Evolutionary conservation across 345 rosid species (phyloP), one percentile per base, ranked within the genome.

Genomic region (Populus deltoides): DNA sequence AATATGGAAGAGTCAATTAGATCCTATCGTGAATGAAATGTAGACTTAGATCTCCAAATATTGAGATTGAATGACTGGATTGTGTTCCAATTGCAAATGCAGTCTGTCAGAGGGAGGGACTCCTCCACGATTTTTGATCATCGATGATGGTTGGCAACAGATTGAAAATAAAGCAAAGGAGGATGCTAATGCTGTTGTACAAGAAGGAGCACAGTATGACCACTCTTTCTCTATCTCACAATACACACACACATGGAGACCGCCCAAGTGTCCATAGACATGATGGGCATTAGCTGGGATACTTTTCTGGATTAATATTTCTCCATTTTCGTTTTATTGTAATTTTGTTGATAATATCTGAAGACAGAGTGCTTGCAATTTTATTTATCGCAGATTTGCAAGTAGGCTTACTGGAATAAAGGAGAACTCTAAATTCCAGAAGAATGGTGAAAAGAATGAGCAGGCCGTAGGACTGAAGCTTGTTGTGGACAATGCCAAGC

Each of bases 141-240:
- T 96, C 66, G 99, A 96, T 78, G 99, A 93, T 81, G 98, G 99
- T 61, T 96, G 99, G 99, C 98, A 96, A 83, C 97, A 96, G 80
- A 93, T 96, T 77, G 99, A 93, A 87, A 87, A 29, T 67, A 93
- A 92, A 86, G 20, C 80, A 29, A 89, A 90, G 80, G 95, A 92
- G 77, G 97, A 90, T 55, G 45, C 80, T 43, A 71, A 79, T 81
- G 82, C 84, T 53, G 68, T 89, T 71, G 94, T 96, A 31, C 99
- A 93, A 87, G 97, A 93, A 88, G 98, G 98, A 86, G 98, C 99
- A 75, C 99, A 96, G 99, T 96, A 93, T 81, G 97, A 77, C 25
- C 73, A 80, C 81, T 74, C 10, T 55, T 65, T 75, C 70, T 8
- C 35, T 27, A 33, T 70, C 55, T 53, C 66, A 7, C 49, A 53